Conservation (phyloP, 73 alveolate genomes). For the Symbiodinium pilosum region DNA sequence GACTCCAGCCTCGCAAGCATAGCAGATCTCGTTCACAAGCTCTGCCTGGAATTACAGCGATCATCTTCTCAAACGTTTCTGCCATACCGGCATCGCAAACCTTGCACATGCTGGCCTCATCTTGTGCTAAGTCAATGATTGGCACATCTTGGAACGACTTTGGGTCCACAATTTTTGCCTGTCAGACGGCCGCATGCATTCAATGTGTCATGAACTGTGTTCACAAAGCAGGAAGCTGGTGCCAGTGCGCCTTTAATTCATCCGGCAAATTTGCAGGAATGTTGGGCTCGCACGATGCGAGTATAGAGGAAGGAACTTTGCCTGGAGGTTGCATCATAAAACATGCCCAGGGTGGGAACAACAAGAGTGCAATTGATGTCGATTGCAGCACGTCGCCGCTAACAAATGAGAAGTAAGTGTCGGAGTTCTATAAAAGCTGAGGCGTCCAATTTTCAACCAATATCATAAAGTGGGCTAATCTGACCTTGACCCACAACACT, state of each 20-base stretch:
- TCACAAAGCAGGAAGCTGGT: background rate
- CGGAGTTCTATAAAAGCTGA: no score
- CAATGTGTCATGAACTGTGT: background rate
- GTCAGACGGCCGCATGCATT: no score
- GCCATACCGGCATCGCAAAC: no score
- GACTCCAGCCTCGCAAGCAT: background rate
- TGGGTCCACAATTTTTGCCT: conserved; percentile 92
- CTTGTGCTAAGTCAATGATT: conserved; percentile 48
- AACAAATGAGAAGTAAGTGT: no score
- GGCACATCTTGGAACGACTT: conserved; percentile 77
- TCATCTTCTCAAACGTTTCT: no score
- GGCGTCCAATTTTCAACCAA: no score
- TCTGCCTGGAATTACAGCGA: background rate
- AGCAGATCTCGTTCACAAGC: conserved; percentile 14
- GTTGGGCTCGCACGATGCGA: conserved; percentile 60
- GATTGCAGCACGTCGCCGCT: no score
- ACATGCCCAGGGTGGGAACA: background rate
- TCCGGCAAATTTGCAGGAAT: conserved; percentile 59
- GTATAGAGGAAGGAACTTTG: conserved; percentile 32
- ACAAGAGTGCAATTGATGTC: background rate
- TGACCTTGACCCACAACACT: no score
- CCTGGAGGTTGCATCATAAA: background rate
- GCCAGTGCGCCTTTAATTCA: conserved; percentile 11
- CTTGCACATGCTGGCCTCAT: conserved; percentile 17
- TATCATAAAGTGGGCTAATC: no score